Evolutionary conservation across 23 red algal genomes (phyloP).

Genomic region (Pyropia haitanensis): DNA sequence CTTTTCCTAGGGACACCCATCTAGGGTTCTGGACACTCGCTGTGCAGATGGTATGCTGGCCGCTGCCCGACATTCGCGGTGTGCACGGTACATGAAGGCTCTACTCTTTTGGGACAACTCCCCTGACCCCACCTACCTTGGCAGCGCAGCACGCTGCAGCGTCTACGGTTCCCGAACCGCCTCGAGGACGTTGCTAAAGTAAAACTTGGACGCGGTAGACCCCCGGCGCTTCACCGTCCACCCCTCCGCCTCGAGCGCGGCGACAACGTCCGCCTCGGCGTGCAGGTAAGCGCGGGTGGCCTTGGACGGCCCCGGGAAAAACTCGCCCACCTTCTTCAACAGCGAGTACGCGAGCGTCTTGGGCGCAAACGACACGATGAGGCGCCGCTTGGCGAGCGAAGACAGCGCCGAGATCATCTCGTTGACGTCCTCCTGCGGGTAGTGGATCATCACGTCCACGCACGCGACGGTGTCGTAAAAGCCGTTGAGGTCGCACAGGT

Average conservation of each 20-base stretch:
- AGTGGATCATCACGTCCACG: conserved; percentile 99
- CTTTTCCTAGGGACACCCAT: too few relatives aligned
- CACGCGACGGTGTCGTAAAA: conserved; percentile 78
- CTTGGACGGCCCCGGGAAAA: conserved; percentile 95
- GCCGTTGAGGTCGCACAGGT: conserved; percentile 57
- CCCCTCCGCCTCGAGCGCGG: conserved; percentile 37
- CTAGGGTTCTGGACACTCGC: too few relatives aligned
- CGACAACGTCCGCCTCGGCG: conserved; percentile 52
- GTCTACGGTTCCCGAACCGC: conserved; percentile 31
- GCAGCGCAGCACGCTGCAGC: too few relatives aligned
- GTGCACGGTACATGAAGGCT: too few relatives aligned
- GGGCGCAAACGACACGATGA: conserved; percentile 90
- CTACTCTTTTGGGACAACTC: too few relatives aligned
- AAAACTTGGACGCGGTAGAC: conserved; percentile 72
- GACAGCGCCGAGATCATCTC: conserved; percentile 67
- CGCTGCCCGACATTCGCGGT: too few relatives aligned
- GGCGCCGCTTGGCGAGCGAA: conserved; percentile 15
- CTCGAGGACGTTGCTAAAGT: conserved; percentile 77
- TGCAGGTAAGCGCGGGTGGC: conserved; percentile 93
- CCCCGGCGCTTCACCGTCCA: conserved; percentile 35
- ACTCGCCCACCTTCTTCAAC: conserved; percentile 87
- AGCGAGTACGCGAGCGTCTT: conserved; percentile 52
- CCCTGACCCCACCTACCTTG: too few relatives aligned
- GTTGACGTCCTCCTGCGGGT: conserved; percentile 53
- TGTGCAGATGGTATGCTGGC: too few relatives aligned